These are phyloP conservation scores for Scutellaria minor DNA, from an alignment of 257 asterid genomes.

Conservation along the genomic window DNA sequence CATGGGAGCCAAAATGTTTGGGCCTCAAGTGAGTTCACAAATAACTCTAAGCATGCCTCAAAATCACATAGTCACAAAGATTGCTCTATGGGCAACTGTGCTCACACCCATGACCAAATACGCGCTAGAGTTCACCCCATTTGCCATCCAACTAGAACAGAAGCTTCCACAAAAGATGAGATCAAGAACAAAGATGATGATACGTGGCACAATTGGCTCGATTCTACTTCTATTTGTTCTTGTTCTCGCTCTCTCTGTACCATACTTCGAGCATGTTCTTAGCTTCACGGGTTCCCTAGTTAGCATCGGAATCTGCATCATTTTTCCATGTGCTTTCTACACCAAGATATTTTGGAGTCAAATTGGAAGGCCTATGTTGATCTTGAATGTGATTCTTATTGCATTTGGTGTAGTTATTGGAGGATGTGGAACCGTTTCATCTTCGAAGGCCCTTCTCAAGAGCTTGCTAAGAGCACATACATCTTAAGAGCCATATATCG, in stretches of 20 bases:
- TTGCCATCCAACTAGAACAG: slow-evolving; percentile 67
- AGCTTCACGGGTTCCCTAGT: slow-evolving; percentile 81
- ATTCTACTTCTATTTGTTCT: slow-evolving; percentile 53
- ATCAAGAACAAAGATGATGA: slow-evolving; percentile 49
- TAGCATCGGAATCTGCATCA: slow-evolving; percentile 61
- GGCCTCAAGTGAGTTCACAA: slow-evolving; percentile 68
- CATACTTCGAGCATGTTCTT: slow-evolving; percentile 69
- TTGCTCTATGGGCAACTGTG: slow-evolving; percentile 78
- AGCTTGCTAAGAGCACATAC: slow-evolving; percentile 47
- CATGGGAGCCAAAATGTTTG: slow-evolving; percentile 77
- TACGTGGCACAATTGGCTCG: slow-evolving; percentile 63
- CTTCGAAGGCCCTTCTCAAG: slow-evolving; percentile 53
- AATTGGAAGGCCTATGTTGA: slow-evolving; percentile 41
- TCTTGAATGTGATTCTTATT: slow-evolving; percentile 49
- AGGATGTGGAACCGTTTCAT: slow-evolving; percentile 65
- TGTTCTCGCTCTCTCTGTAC: slow-evolving; percentile 61
- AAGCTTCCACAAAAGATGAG: slow-evolving; percentile 53
- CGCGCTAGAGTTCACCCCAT: slow-evolving; percentile 72
- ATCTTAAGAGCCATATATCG: slow-evolving; percentile 5
- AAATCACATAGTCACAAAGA: slow-evolving; percentile 49
- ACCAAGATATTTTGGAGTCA: slow-evolving; percentile 59
- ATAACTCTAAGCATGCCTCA: slow-evolving; percentile 74
- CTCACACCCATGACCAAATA: slow-evolving; percentile 79
- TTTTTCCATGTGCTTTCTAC: slow-evolving; percentile 66
- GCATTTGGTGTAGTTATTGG: slow-evolving; percentile 55